These are phyloP conservation scores for Cryptococcus deneoformans DNA, from an alignment of 1,284 basidiomycete species.

Conservation along the genomic window DNA sequence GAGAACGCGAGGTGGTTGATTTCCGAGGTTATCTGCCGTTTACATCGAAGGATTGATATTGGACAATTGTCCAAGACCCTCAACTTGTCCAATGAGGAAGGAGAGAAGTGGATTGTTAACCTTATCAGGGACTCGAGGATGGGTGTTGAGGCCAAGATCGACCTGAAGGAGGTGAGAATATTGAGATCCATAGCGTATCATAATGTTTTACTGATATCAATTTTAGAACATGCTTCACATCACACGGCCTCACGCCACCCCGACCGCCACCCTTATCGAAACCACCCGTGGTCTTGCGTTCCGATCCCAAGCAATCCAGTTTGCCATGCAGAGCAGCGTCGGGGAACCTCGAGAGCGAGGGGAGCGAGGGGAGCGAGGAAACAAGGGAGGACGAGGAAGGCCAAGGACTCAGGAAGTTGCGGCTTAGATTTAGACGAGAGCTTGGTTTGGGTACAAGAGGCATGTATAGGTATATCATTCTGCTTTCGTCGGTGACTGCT, in stretches of 20 bases:
- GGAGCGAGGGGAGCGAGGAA: conserved; percentile 31
- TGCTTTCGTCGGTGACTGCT: not conserved
- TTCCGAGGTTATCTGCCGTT: conserved; percentile 95
- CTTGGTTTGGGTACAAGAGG: not conserved
- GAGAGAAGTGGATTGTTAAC: conserved; percentile 99
- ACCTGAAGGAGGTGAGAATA: conserved; percentile 75
- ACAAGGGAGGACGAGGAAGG: conserved; percentile 24
- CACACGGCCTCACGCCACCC: conserved; percentile 80
- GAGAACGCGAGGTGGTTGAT: conserved; percentile 95
- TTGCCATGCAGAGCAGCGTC: conserved; percentile 59
- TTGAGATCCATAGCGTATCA: not conserved
- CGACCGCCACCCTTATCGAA: conserved; percentile 95
- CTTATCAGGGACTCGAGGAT: conserved; percentile 94
- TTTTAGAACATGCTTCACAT: conserved; percentile 91
- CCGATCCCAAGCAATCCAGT: conserved; percentile 84
- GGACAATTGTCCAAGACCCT: conserved; percentile 87
- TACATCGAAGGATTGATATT: conserved; percentile 96
- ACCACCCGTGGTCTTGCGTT: conserved; percentile 90
- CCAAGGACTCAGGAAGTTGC: conserved; percentile 14
- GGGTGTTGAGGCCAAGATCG: conserved; percentile 94
- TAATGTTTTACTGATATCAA: not conserved
- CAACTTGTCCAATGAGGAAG: conserved; percentile 88
- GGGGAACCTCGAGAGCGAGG: conserved; percentile 28
- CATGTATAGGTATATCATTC: conserved; percentile 12
- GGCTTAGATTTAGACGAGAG: conserved; percentile 5